A percentile compares a stretch with the other conserved stretches of the same genome.
These are phyloP conservation scores for Hypoxylon subgilvum DNA, from an alignment of 495 filamentous ascomycete genomes.

Conservation along the genomic window DNA sequence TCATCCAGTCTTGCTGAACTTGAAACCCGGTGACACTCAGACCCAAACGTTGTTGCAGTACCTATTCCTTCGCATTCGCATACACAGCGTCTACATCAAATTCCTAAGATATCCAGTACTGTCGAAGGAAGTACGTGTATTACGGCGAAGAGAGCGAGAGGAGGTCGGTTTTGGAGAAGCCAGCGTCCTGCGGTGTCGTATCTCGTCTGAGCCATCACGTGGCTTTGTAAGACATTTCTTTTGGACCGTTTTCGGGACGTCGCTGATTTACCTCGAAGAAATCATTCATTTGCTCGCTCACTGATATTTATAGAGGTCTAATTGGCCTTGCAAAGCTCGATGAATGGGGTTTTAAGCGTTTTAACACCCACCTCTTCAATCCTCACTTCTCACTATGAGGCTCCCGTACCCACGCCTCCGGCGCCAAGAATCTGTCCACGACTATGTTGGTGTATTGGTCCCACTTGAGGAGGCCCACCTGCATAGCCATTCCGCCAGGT, in stretches of 20 bases:
- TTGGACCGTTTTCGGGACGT: constrained; percentile 16
- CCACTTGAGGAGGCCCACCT: constrained; percentile 56
- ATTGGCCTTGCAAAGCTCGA: background rate
- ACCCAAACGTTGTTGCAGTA: background rate
- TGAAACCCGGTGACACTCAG: constrained; percentile 7
- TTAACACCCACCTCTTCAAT: constrained; percentile 11
- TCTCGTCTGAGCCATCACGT: constrained; percentile 30
- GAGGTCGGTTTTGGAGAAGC: constrained; percentile 17
- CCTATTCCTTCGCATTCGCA: background rate
- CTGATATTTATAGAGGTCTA: background rate
- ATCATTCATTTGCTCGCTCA: constrained; percentile 2
- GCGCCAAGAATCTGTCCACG: constrained; percentile 48
- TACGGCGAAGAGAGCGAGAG: background rate
- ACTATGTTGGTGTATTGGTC: constrained; percentile 54
- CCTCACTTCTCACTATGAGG: constrained; percentile 27
- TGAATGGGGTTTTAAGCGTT: constrained; percentile 15
- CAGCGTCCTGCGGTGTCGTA: constrained; percentile 7
- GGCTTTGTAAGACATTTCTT: constrained; percentile 29
- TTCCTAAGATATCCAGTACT: no score
- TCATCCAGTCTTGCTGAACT: no score
- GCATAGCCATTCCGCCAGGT: constrained; percentile 53
- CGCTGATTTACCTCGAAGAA: background rate
- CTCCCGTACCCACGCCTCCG: constrained; percentile 24
- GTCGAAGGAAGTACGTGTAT: background rate
- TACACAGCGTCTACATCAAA: no score